These are phyloP conservation scores for Cucumis sativus DNA, from an alignment of 306 rosid genomes.

Conservation along the genomic window Cucumber_9930_V3 NC_026656.2:13768501-13769000, in stretches of 20 bases:
- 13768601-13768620: slow-evolving; percentile 71
- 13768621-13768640: slow-evolving; percentile 46
- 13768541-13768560: slow-evolving; percentile 67
- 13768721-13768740: neutral
- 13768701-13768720: neutral
- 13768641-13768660: slow-evolving; percentile 10
- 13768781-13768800: neutral
- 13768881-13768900: neutral
- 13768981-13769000: neutral
- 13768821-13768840: neutral
- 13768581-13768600: slow-evolving; percentile 92
- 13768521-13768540: slow-evolving; percentile 70
- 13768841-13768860: neutral
- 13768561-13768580: slow-evolving; percentile 55
- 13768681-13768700: neutral
- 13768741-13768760: neutral
- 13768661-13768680: slow-evolving; percentile 7
- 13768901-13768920: neutral
- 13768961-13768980: neutral
- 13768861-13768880: neutral
- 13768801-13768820: neutral
- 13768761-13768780: neutral
- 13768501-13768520: slow-evolving; percentile 41
- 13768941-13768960: neutral
- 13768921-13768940: neutral